Evolutionary conservation across 257 asterid genomes (phyloP).

Genomic region (Solanum stenotomum): DNA sequence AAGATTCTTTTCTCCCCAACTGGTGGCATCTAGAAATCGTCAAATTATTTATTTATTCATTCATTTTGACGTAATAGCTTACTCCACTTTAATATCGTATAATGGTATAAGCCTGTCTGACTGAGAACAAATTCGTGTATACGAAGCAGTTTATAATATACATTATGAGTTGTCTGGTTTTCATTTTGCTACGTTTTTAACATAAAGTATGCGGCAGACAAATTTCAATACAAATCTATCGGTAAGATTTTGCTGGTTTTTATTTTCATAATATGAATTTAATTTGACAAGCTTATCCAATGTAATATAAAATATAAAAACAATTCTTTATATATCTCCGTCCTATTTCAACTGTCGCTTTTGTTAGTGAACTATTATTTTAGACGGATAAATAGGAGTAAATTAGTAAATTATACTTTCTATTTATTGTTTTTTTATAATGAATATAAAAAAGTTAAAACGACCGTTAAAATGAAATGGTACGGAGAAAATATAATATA

Average conservation of each 20-base stretch:
- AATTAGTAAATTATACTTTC: neutral
- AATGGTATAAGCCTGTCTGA: neutral
- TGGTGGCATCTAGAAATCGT: slow-evolving; percentile 12
- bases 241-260: slow-evolving; percentile 8
- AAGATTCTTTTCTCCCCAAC: slow-evolving; percentile 26
- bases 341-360: neutral
- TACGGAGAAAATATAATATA: neutral
- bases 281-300: slow-evolving; percentile 4
- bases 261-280: neutral
- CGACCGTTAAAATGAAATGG: neutral
- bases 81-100: neutral
- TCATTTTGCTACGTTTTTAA: neutral
- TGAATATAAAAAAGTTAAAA: neutral
- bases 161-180: neutral
- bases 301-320: neutral
- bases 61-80: neutral
- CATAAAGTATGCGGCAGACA: neutral
- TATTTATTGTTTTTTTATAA: neutral
- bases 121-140: neutral
- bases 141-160: neutral
- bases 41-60: slow-evolving; percentile 1
- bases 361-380: neutral
- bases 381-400: accelerated
- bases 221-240: neutral
- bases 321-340: neutral